Evolutionary conservation across 2,329 filamentous ascomycete species (phyloP), one percentile per base, ranked within the genome.

Genomic region (Sporothrix mexicana): DNA sequence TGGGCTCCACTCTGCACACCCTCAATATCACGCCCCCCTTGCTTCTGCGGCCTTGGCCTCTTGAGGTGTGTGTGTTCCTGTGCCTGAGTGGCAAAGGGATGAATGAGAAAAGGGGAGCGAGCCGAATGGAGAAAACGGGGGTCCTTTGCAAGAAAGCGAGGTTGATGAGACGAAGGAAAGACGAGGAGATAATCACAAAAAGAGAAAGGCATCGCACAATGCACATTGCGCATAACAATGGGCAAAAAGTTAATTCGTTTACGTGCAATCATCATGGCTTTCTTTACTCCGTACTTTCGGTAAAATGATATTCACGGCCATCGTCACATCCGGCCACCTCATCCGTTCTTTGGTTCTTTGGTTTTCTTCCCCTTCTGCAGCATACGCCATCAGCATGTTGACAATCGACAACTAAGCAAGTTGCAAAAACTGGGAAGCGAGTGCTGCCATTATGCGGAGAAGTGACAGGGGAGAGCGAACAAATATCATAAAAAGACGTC

Each of bases 381-480:
- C 30, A 20, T 43, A 64, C 61, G 41, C 41, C 61, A 47, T 64
- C 41, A 25, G n/a, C 41, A 13, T 15, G 36, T 23, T 47, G 61
- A 13, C 23, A 49, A 13, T 13, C 53, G 53, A 57, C 53, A 57
- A 57, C 2, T 13, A 12, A 51, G 17, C 15, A 51, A 1, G 12
- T 61, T 20, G 51, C 12, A 61, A 41, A 8, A 41, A 67, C 43
- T 67, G 62, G 62, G 45, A 55, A 68, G 64, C 64, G 64, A 68
- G 25, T 15, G 64, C 45, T 59, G 68, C 36, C 68, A 12, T 30
- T 17, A 53, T 70, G 68, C 41, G 68, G 68, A 69, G 66, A 69
- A 53, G 25, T 12, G 66, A 55, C 66, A 69, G 49, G 61, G 41
- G 61, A 30, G 17, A 20, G 30, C 7, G 30, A 36, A 36, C 51